Evolutionary conservation across 345 rosid genomes (phyloP).

Genomic region (Conringia planisiliqua): DNA sequence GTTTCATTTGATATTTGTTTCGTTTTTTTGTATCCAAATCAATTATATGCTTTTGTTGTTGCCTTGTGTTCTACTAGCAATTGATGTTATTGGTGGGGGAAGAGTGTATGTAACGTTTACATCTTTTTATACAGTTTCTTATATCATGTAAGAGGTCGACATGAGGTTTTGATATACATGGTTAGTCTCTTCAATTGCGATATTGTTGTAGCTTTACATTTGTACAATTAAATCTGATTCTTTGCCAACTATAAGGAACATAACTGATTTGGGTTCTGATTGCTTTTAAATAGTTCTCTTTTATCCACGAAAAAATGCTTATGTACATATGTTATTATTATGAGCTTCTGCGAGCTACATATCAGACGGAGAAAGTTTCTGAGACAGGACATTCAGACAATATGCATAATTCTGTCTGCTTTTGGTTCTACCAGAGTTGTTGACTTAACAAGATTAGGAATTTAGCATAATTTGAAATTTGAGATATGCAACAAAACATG

Average conservation of each 20-base stretch:
- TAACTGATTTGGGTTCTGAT: too few relatives aligned
- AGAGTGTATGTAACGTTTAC: constrained; percentile 9
- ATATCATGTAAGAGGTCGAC: background rate
- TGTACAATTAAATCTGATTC: background rate
- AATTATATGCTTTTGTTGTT: constrained; percentile 6
- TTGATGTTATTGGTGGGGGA: background rate
- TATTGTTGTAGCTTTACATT: background rate
- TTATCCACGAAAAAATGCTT: too few relatives aligned
- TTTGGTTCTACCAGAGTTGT: too few relatives aligned
- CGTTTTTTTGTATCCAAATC: constrained; percentile 1
- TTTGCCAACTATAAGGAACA: background rate
- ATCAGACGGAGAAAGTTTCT: too few relatives aligned
- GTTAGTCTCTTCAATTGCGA: background rate
- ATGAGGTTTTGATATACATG: background rate
- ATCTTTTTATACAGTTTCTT: background rate
- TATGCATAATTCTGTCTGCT: too few relatives aligned
- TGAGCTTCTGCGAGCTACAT: too few relatives aligned
- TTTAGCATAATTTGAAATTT: too few relatives aligned
- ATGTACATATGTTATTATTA: too few relatives aligned
- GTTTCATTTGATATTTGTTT: constrained; percentile 17
- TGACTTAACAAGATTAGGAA: too few relatives aligned
- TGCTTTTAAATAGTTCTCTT: too few relatives aligned
- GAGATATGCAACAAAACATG: too few relatives aligned
- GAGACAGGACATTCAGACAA: too few relatives aligned
- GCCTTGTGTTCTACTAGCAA: constrained; percentile 10